A percentile compares a stretch with the other conserved stretches of the same genome.
Conservation (phyloP, 345 rosid species). For the Rhodamnia rubescens region DNA sequence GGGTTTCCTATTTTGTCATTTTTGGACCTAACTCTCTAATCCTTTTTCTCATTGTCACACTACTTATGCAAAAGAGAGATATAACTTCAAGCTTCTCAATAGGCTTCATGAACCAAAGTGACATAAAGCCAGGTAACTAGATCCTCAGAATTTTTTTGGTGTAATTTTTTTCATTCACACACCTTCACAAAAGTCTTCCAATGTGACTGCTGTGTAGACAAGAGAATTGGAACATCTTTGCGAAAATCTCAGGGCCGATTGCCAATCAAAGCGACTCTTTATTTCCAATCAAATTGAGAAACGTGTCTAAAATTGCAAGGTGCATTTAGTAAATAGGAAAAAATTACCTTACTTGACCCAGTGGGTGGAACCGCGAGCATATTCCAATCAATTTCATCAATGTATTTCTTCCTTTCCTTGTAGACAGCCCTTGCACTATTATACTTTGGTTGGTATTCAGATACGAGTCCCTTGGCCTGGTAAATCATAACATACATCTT, state of each 20-base stretch:
- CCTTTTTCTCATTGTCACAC: background rate
- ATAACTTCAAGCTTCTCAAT: background rate
- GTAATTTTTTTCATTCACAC: background rate
- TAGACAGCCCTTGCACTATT: slow-evolving; percentile 93
- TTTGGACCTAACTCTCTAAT: background rate
- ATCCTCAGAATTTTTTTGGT: background rate
- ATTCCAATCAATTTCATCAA: slow-evolving; percentile 92
- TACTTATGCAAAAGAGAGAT: background rate
- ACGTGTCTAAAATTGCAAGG: background rate
- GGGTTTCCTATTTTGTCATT: background rate
- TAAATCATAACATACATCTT: background rate
- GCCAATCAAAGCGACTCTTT: background rate
- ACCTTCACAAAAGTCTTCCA: background rate
- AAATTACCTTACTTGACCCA: slow-evolving; percentile 55
- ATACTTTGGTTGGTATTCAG: slow-evolving; percentile 86
- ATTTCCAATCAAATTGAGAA: background rate
- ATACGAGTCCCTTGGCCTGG: slow-evolving; percentile 90
- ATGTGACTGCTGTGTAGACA: background rate
- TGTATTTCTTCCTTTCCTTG: slow-evolving; percentile 82
- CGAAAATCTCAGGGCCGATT: background rate
- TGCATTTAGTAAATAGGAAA: background rate
- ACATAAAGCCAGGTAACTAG: background rate
- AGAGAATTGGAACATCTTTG: background rate
- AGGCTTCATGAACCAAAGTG: background rate
- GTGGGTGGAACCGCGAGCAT: slow-evolving; percentile 89